phyloP scores from a whole-genome alignment of 179 eudicot genomes.

The Spinacia oleracea region DNA sequence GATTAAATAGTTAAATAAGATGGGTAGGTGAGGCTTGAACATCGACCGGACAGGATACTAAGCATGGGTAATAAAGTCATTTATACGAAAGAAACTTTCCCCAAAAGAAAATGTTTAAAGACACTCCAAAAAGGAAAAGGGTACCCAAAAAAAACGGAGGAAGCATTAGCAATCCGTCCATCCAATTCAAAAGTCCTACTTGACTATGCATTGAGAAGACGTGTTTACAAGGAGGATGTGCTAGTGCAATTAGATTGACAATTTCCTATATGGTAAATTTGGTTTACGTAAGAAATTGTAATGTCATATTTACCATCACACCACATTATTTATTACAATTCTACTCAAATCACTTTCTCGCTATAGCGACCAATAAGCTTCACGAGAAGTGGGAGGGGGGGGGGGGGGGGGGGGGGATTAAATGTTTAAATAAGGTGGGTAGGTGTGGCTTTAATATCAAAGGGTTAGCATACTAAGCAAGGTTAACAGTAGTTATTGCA shows the following conservation, averaged over 20 bases:
- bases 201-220: background rate
- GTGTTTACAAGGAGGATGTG: background rate
- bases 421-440: too few relatives aligned
- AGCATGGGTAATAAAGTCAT: background rate
- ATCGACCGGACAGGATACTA: too few relatives aligned
- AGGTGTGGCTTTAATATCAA: too few relatives aligned
- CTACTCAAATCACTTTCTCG: background rate
- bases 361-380: constrained; percentile 1
- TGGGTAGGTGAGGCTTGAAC: background rate
- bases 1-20: background rate
- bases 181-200: background rate
- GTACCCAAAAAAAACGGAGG: too few relatives aligned
- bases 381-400: background rate
- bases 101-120: too few relatives aligned
- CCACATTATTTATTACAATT: background rate
- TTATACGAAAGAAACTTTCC: background rate
- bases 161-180: background rate
- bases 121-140: background rate
- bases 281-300: background rate
- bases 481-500: too few relatives aligned
- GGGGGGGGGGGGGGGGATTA: too few relatives aligned
- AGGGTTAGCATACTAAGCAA: too few relatives aligned
- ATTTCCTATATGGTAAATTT: background rate
- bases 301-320: background rate
- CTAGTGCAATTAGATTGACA: background rate